Conservation (phyloP, 1,139 yeast species). For the Diutina siamensis region DNA sequence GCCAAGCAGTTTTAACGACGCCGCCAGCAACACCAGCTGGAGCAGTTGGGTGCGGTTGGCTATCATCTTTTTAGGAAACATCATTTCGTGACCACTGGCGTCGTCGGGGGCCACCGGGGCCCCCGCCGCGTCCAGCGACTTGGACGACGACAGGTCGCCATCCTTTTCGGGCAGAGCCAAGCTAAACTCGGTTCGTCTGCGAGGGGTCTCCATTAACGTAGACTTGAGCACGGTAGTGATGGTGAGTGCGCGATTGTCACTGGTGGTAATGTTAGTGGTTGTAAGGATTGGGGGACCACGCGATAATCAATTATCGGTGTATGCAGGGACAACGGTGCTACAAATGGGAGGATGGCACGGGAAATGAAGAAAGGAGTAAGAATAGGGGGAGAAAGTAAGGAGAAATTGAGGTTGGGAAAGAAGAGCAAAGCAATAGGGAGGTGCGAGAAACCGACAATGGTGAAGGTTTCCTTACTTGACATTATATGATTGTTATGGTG, state of each 20-base stretch:
- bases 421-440: no score
- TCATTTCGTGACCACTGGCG: not conserved
- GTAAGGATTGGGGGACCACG: not conserved
- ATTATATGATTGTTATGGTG: no score
- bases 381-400: no score
- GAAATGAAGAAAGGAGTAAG: no score
- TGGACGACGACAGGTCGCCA: not conserved
- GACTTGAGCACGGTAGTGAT: not conserved
- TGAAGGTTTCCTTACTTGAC: no score
- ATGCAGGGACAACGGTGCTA: no score
- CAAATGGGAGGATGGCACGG: no score
- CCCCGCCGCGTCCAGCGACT: not conserved
- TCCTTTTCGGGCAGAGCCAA: constrained; percentile 5
- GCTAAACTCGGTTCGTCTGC: constrained; percentile 5
- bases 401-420: no score
- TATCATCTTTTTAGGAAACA: constrained; percentile 3
- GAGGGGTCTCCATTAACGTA: constrained; percentile 5
- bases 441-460: no score
- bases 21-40: constrained; percentile 53
- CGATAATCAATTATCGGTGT: not conserved
- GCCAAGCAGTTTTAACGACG: constrained; percentile 39
- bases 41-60: constrained; percentile 40
- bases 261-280: not conserved
- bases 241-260: not conserved
- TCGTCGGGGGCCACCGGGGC: not conserved